Evolutionary conservation across 345 rosid species (phyloP).

Genomic region (Populus euphratica): DNA sequence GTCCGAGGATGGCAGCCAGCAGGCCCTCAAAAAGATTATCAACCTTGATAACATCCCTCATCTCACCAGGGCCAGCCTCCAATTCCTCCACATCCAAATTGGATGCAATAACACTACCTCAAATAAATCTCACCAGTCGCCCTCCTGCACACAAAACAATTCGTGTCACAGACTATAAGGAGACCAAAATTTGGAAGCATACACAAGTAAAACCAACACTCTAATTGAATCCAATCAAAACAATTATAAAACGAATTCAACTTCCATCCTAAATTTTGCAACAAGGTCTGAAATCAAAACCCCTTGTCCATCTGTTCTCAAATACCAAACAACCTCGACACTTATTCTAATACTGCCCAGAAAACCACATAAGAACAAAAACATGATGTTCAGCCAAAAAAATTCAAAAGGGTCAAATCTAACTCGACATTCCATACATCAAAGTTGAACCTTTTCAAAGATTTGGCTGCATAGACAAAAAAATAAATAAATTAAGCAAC

Average conservation of each 20-base stretch:
- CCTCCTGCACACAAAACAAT: conserved; percentile 18
- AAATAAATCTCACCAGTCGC: conserved; percentile 17
- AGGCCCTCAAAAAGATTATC: conserved; percentile 36
- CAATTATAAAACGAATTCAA: not conserved
- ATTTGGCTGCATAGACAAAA: not conserved
- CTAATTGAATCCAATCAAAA: not conserved
- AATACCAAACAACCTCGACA: not conserved
- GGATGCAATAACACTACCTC: conserved; percentile 32
- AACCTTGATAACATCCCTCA: conserved; percentile 40
- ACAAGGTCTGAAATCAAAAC: conserved; percentile 5
- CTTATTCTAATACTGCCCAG: not conserved
- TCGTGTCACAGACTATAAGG: not conserved
- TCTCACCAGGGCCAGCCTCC: conserved; percentile 40
- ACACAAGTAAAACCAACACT: not conserved
- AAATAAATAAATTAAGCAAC: not conserved
- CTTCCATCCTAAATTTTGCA: not conserved
- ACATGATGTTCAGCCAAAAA: not conserved
- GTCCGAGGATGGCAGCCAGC: conserved; percentile 32
- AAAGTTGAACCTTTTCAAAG: not conserved
- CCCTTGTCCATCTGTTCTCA: conserved; percentile 11
- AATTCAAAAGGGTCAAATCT: conserved; percentile 23
- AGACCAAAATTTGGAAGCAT: not conserved
- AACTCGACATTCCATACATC: conserved; percentile 17
- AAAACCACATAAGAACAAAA: conserved; percentile 12
- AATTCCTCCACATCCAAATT: conserved; percentile 45